phyloP scores from a whole-genome alignment of 345 rosid species.

The Garcia nutans region DNA sequence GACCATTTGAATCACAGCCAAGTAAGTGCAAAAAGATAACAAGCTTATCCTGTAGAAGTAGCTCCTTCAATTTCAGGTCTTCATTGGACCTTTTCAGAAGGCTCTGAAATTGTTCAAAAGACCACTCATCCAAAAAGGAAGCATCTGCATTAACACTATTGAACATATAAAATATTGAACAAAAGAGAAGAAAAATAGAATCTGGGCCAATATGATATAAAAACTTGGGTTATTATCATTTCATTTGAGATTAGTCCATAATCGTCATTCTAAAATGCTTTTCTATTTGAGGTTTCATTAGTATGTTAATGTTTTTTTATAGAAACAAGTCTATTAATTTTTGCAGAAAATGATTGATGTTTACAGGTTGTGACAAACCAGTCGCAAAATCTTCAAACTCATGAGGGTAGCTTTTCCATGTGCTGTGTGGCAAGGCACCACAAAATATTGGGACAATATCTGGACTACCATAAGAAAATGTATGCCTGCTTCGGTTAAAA shows the following conservation, averaged over 20 bases:
- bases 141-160: slow-evolving; percentile 76
- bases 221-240: neutral
- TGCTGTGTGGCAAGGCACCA: slow-evolving; percentile 74
- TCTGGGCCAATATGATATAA: neutral
- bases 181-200: slow-evolving; percentile 4
- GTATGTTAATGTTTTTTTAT: neutral
- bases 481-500: slow-evolving; percentile 78
- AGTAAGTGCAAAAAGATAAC: slow-evolving; percentile 89
- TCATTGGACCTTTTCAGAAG: slow-evolving; percentile 77
- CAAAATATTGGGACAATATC: slow-evolving; percentile 96
- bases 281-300: neutral
- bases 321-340: neutral
- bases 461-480: slow-evolving; percentile 88
- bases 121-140: slow-evolving; percentile 97
- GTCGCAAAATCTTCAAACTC: slow-evolving; percentile 97
- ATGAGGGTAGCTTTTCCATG: slow-evolving; percentile 84
- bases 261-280: neutral
- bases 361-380: slow-evolving; percentile 44
- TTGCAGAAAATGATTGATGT: slow-evolving; percentile 2
- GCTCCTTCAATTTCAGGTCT: slow-evolving; percentile 67
- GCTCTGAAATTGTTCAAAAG: slow-evolving; percentile 90
- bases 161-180: slow-evolving; percentile 29
- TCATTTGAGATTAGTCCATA: neutral
- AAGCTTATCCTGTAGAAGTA: slow-evolving; percentile 79
- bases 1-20: slow-evolving; percentile 98